Percentiles rank a stretch among this genome's conserved stretches.
Evolutionary conservation across 2,329 filamentous ascomycete genomes (phyloP).

Genomic region (Helminthosporium solani): DNA sequence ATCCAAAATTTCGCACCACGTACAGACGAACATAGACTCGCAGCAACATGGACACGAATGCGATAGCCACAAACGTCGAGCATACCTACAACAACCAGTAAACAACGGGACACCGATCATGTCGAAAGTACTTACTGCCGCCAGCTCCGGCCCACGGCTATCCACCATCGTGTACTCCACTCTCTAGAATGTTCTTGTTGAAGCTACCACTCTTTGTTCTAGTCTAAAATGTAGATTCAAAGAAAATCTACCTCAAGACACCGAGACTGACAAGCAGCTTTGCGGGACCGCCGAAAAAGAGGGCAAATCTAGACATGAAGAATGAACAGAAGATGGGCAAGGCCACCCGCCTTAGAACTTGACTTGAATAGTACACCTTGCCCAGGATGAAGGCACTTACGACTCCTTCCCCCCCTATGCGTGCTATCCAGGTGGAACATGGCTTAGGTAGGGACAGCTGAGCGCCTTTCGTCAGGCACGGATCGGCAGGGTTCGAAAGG

Average conservation of each 20-base stretch:
- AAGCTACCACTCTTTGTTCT: background rate
- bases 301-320: background rate
- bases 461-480: too few species aligned
- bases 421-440: background rate
- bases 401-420: too few species aligned
- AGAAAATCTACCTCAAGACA: background rate
- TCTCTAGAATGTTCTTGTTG: background rate
- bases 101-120: background rate
- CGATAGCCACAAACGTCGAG: slow-evolving; percentile 44
- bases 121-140: slow-evolving; percentile 24
- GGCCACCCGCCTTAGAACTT: background rate
- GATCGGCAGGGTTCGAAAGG: too few species aligned
- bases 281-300: background rate
- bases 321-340: background rate
- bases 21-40: slow-evolving; percentile 45
- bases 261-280: background rate
- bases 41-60: slow-evolving; percentile 40
- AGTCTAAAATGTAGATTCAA: background rate
- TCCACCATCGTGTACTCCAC: slow-evolving; percentile 22
- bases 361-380: background rate
- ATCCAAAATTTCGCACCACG: slow-evolving; percentile 43
- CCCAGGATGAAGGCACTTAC: too few species aligned
- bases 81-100: slow-evolving; percentile 24
- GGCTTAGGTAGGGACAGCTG: background rate
- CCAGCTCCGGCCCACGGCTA: slow-evolving; percentile 34